A percentile compares a stretch with the other conserved stretches of the same genome.
phyloP scores from a whole-genome alignment of 106 monocot genomes.

The Dendrobium nobile region DNA sequence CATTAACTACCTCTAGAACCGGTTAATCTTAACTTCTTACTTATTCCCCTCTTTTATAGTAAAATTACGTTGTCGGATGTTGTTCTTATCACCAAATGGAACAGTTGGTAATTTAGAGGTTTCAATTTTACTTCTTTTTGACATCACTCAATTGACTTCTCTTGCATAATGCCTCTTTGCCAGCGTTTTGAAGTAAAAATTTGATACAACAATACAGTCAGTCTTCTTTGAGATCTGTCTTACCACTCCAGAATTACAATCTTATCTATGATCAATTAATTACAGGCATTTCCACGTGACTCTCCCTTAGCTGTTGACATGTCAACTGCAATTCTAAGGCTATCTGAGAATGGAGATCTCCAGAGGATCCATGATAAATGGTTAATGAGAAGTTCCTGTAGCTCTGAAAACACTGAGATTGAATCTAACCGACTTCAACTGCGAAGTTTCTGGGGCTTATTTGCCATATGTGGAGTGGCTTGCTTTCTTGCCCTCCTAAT shows the following conservation, averaged over 20 bases:
- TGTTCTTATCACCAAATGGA: too few relatives aligned
- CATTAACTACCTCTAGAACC: too few relatives aligned
- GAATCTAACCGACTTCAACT: conserved; percentile 45
- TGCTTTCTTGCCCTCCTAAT: conserved; percentile 52
- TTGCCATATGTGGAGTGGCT: conserved; percentile 62
- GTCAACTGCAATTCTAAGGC: conserved; percentile 65
- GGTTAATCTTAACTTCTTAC: too few relatives aligned
- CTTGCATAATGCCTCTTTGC: too few relatives aligned
- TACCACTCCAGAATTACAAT: neutral
- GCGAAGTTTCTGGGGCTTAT: conserved; percentile 58
- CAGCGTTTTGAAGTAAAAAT: neutral
- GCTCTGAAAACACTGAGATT: conserved; percentile 30
- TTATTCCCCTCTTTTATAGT: too few relatives aligned
- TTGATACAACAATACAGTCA: neutral
- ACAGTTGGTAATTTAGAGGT: too few relatives aligned
- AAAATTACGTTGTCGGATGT: too few relatives aligned
- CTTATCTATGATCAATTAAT: neutral
- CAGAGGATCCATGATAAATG: conserved; percentile 77
- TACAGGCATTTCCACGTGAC: conserved; percentile 61
- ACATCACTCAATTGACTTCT: too few relatives aligned
- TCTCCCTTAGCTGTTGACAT: conserved; percentile 69
- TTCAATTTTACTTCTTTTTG: too few relatives aligned
- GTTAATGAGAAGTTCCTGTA: conserved; percentile 37
- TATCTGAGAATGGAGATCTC: conserved; percentile 88
- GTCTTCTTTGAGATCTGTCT: too few relatives aligned